Conservation (phyloP, 148 eudicot species). For the Rhododendron vialii region DNA sequence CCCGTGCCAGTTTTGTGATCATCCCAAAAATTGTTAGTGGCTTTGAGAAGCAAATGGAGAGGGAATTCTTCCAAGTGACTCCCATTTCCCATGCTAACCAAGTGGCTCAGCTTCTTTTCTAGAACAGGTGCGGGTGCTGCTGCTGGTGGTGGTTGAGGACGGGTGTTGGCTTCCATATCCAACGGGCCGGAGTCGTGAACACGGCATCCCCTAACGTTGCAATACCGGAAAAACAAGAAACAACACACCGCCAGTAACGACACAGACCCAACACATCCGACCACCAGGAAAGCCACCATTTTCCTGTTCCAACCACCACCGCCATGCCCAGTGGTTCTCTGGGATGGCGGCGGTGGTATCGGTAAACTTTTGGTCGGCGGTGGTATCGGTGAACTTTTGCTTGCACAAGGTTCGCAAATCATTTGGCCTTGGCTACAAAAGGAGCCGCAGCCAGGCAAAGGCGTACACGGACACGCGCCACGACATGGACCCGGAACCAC, state of each 20-base stretch:
- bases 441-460: conserved; percentile 24
- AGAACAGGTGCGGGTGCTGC: conserved; percentile 5
- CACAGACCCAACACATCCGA: conserved; percentile 59
- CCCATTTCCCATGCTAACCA: conserved; percentile 49
- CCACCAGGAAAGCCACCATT: conserved; percentile 55
- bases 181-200: conserved; percentile 82
- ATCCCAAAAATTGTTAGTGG: conserved; percentile 65
- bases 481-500: conserved; percentile 67
- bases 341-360: conserved; percentile 10
- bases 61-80: conserved; percentile 63
- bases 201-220: conserved; percentile 38
- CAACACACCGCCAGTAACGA: conserved; percentile 26
- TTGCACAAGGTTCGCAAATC: conserved; percentile 41
- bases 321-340: not conserved
- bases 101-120: conserved; percentile 64
- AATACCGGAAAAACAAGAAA: conserved; percentile 28
- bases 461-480: conserved; percentile 42
- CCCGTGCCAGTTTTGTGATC: conserved; percentile 64
- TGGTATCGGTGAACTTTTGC: not conserved
- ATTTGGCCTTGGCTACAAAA: conserved; percentile 40
- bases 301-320: conserved; percentile 32
- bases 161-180: conserved; percentile 23
- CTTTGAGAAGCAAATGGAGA: conserved; percentile 35
- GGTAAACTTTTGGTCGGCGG: too few species aligned
- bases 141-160: not conserved